Evolutionary conservation across 129 eudicot species (phyloP).

Genomic region (Chrysanthemum makinoi): DNA sequence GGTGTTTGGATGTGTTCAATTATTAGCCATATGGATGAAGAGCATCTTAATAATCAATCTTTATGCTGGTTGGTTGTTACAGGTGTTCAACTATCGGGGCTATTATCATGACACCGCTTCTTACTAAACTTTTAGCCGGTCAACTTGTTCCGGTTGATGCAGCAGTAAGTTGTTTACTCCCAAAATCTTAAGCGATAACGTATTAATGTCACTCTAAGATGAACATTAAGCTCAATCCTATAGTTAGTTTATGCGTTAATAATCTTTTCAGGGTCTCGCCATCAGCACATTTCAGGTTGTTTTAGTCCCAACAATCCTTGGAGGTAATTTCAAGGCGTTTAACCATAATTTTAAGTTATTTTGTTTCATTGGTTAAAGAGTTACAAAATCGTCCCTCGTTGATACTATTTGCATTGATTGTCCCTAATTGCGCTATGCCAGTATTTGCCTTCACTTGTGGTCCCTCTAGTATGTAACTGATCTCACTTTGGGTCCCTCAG

Average conservation of each 20-base stretch:
- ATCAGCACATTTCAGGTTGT: constrained; percentile 97
- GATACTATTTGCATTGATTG: no score
- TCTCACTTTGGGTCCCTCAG: no score
- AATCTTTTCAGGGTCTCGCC: constrained; percentile 84
- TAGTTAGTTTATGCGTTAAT: neutral
- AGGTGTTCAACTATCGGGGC: constrained; percentile 98
- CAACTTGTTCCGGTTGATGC: constrained; percentile 99
- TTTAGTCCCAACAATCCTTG: constrained; percentile 81
- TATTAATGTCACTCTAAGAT: neutral
- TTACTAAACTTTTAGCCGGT: constrained; percentile 94
- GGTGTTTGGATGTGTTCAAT: no score
- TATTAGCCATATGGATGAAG: neutral
- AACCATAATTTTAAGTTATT: no score
- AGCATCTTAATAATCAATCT: constrained; percentile 7
- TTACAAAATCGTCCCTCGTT: no score
- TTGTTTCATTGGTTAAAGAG: no score
- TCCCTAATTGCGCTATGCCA: no score
- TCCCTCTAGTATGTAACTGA: no score
- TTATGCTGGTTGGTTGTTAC: constrained; percentile 29
- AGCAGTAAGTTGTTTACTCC: constrained; percentile 65
- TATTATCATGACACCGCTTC: constrained; percentile 93
- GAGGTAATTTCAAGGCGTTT: constrained; percentile 57
- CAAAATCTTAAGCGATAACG: neutral
- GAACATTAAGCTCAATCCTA: neutral
- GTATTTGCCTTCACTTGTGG: no score